Conservation (phyloP, 1,284 basidiomycete genomes). For the Chalciporus sp. region DNA sequence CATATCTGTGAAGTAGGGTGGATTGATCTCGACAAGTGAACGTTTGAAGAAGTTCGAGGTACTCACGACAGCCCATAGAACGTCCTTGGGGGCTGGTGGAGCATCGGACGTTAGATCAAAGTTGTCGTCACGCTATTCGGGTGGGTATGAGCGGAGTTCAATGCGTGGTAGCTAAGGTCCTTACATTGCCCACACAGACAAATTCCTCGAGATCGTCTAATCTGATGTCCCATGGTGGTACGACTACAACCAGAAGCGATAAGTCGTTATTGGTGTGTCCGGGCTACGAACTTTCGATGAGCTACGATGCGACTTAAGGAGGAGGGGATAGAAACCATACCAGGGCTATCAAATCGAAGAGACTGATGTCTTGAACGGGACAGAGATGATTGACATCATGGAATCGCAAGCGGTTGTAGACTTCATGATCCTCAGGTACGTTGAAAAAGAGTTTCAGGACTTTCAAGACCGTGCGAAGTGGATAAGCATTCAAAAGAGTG, state of each 20-base stretch:
- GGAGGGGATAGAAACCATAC: neutral
- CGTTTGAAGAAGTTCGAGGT: neutral
- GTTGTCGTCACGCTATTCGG: slow-evolving; percentile 2
- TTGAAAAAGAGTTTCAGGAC: slow-evolving; percentile 4
- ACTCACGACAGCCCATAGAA: slow-evolving; percentile 19
- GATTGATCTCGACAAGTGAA: neutral
- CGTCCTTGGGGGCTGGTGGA: neutral
- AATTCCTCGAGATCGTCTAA: slow-evolving; percentile 13
- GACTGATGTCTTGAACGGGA: neutral
- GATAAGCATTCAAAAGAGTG: slow-evolving; percentile 7
- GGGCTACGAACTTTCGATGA: slow-evolving; percentile 8
- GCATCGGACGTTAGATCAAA: neutral
- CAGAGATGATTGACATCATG: slow-evolving; percentile 11
- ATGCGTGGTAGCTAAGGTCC: neutral
- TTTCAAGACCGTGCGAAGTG: slow-evolving; percentile 8
- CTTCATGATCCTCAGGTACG: neutral
- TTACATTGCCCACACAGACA: slow-evolving; percentile 5
- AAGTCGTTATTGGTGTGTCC: neutral
- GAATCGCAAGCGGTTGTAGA: neutral
- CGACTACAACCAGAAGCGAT: slow-evolving; percentile 9
- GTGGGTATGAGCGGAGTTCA: neutral
- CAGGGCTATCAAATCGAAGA: slow-evolving; percentile 16
- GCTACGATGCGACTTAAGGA: neutral
- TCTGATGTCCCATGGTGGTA: slow-evolving; percentile 10
- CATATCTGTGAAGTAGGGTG: slow-evolving; percentile 9